A percentile compares a stretch with the other conserved stretches of the same genome.
These are phyloP conservation scores for Fragilaria radians DNA, from an alignment of 108 stramenopile species.

Conservation along the genomic window DNA sequence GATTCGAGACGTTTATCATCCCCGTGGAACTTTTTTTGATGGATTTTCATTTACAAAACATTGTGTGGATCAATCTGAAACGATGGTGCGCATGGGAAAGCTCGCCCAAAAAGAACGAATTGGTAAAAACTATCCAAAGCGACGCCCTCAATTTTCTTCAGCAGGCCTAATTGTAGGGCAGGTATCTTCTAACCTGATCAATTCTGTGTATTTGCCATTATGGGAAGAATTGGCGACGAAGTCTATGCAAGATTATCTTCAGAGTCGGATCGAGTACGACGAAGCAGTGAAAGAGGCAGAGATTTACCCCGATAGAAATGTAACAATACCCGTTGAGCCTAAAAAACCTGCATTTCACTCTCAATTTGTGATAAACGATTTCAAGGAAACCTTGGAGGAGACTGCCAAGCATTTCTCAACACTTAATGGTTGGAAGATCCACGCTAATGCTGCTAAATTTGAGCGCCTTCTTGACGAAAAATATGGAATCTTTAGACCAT, in stretches of 20 bases:
- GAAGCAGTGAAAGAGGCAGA: conserved; percentile 14
- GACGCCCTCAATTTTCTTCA: conserved; percentile 37
- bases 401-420: conserved; percentile 52
- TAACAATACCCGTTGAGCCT: conserved; percentile 4
- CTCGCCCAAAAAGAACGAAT: neutral
- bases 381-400: conserved; percentile 37
- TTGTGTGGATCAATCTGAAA: neutral
- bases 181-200: conserved; percentile 62
- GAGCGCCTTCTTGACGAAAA: conserved; percentile 78
- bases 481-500: conserved; percentile 77
- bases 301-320: conserved; percentile 7
- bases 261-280: conserved; percentile 36
- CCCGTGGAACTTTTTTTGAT: too few species aligned
- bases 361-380: conserved; percentile 45
- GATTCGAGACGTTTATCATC: too few species aligned
- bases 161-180: conserved; percentile 49
- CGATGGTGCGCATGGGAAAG: conserved; percentile 31
- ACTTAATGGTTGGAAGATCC: conserved; percentile 53
- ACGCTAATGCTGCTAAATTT: conserved; percentile 80
- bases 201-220: conserved; percentile 41
- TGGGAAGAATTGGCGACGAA: conserved; percentile 34
- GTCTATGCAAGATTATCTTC: conserved; percentile 47
- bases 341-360: conserved; percentile 36
- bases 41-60: neutral
- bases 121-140: conserved; percentile 6